Evolutionary conservation across 2,329 filamentous ascomycete genomes (phyloP), one percentile per base, ranked within the genome.

Genomic region (Pyrenochaeta sp.): DNA sequence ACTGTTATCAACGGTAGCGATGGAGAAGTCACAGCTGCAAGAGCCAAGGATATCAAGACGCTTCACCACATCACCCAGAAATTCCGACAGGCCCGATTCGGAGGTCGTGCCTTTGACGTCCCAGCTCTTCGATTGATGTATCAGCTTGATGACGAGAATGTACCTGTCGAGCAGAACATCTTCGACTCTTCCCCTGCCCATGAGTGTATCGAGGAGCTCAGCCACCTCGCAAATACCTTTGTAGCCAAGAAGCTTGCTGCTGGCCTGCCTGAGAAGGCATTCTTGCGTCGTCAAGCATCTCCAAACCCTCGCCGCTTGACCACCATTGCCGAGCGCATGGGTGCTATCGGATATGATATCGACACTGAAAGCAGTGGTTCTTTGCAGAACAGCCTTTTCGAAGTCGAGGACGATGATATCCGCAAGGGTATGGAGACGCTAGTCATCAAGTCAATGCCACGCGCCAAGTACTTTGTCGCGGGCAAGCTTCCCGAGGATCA

Each of bases 361-460:
- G 93, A 99, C 68, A 86, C 87, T 8, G 86, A 87, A 29, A 96
- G 89, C 80, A 96, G 93, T 65, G 92, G 92, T 38, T 86, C 87
- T 37, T 79, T 99, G 27, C 94, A 97, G 74, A 96, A 91, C 77
- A 96, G 93, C 70, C 78, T 99, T 34, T 97, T 96, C 82, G 89
- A 90, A 73, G 85, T 99, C 28, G 86, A 96, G 32, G 91, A 99
- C 69, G 74, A 83, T 23, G 90, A 96, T 57, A 79, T 96, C 53
- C 89, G 94, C 64, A 96, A 96, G 84, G 94, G 94, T 52, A 96
- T 99, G 89, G 94, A 99, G 79, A 96, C 93, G 2, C 78, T 97
- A 20, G 80, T 97, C 22, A 81, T 96, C 71, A 99, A 99, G 79
- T 87, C 91, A 24, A 96, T 97, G 91, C 88, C 89, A 63, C 89